Percentiles rank a stretch among this genome's conserved stretches.
Evolutionary conservation across 2,329 filamentous ascomycete genomes (phyloP).

Genomic region (Aspergillus aculeatus): DNA sequence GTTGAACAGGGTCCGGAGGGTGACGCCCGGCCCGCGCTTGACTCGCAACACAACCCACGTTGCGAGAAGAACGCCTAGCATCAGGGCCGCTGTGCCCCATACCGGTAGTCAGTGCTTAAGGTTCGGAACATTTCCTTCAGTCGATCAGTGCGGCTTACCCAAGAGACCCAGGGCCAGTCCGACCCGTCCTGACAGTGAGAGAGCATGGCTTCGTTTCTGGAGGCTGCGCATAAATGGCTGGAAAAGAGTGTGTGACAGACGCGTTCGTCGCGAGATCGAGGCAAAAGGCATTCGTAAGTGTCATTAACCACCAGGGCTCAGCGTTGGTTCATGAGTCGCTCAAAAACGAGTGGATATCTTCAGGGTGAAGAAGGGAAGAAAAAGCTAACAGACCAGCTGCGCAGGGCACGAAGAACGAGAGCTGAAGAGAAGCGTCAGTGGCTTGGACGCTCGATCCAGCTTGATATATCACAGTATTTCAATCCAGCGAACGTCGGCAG

Average conservation of each 20-base stretch:
- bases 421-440: background rate
- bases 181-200: background rate
- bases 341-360: background rate
- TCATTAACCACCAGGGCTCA: background rate
- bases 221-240: background rate
- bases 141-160: background rate
- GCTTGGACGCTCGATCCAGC: background rate
- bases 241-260: background rate
- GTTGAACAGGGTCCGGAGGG: background rate
- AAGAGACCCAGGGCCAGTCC: background rate
- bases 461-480: too few relatives aligned
- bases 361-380: background rate
- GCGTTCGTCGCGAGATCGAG: background rate
- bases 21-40: constrained; percentile 3
- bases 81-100: background rate
- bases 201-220: background rate
- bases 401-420: background rate
- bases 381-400: background rate
- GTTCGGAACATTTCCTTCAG: background rate
- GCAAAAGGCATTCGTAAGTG: background rate
- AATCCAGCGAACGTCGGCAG: background rate
- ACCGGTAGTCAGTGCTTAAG: background rate
- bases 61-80: background rate
- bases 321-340: background rate
- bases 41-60: constrained; percentile 2